Conservation (phyloP, 768 basidiomycete genomes). For the Pulveroboletus sp. region DNA sequence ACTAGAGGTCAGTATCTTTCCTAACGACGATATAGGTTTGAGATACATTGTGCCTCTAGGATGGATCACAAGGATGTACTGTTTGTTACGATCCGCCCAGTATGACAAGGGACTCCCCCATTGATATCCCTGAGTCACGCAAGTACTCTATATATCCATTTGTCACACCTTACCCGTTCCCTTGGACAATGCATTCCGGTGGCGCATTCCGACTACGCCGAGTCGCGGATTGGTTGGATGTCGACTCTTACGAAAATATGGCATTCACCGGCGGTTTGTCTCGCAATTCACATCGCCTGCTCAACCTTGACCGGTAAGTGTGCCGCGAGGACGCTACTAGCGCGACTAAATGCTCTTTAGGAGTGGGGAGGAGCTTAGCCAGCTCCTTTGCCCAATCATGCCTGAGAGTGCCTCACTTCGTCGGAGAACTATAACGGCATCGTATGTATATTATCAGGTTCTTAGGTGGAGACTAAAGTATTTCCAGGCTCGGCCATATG, state of each 20-base stretch:
- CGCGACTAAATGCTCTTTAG: conserved; percentile 16
- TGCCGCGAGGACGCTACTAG: not conserved
- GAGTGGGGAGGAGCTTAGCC: conserved; percentile 11
- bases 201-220: conserved; percentile 56
- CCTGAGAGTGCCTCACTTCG: not conserved
- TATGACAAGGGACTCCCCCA: conserved; percentile 21
- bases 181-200: conserved; percentile 42
- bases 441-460: conserved; percentile 26
- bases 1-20: conserved; percentile 42
- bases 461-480: conserved; percentile 3
- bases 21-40: conserved; percentile 4
- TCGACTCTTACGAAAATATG: conserved; percentile 32
- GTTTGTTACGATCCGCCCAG: conserved; percentile 31
- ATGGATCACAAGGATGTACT: conserved; percentile 12
- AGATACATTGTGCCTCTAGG: conserved; percentile 8
- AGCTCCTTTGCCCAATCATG: conserved; percentile 6
- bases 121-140: conserved; percentile 30
- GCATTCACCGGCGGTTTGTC: conserved; percentile 36
- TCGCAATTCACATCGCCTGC: conserved; percentile 30
- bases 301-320: conserved; percentile 36
- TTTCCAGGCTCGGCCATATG: conserved; percentile 54
- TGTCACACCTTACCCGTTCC: conserved; percentile 42
- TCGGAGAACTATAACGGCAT: conserved; percentile 34
- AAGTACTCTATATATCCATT: conserved; percentile 70
- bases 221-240: conserved; percentile 56